phyloP scores from a whole-genome alignment of 1,284 basidiomycete genomes.

The Ustilago tritici region DNA sequence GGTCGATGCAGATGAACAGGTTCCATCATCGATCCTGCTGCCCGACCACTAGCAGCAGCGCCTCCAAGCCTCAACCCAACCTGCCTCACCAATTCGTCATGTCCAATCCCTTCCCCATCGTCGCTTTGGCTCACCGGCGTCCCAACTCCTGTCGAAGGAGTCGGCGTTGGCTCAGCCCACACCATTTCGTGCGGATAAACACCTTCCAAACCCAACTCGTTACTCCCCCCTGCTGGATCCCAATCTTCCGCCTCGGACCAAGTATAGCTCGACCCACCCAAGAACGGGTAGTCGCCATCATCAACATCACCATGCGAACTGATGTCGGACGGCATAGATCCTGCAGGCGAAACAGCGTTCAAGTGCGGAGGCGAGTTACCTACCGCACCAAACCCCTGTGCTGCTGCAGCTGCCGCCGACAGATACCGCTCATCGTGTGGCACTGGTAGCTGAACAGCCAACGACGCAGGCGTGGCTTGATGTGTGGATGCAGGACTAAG shows the following conservation, averaged over 20 bases:
- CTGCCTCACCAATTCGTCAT: slow-evolving; percentile 26
- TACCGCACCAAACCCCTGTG: slow-evolving; percentile 10
- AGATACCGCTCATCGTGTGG: slow-evolving; percentile 14
- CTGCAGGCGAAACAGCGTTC: slow-evolving; percentile 48
- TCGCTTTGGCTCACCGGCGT: slow-evolving; percentile 41
- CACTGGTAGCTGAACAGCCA: slow-evolving; percentile 19
- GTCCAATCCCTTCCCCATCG: slow-evolving; percentile 14
- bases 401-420: slow-evolving; percentile 17
- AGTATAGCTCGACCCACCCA: slow-evolving; percentile 22
- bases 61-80: slow-evolving; percentile 27
- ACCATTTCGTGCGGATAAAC: slow-evolving; percentile 50
- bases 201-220: slow-evolving; percentile 49
- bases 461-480: slow-evolving; percentile 20
- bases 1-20: slow-evolving; percentile 36
- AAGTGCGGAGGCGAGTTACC: slow-evolving; percentile 47
- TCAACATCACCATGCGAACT: slow-evolving; percentile 36
- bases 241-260: slow-evolving; percentile 37
- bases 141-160: slow-evolving; percentile 39
- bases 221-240: slow-evolving; percentile 16
- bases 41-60: not conserved
- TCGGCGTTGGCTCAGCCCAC: slow-evolving; percentile 42
- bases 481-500: slow-evolving; percentile 30
- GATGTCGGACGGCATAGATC: slow-evolving; percentile 59
- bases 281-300: slow-evolving; percentile 33
- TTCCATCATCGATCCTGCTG: slow-evolving; percentile 11